A percentile compares a stretch with the other conserved stretches of the same genome.
Evolutionary conservation across 495 filamentous ascomycete genomes (phyloP).

Genomic region (Penicillium fimorum): DNA sequence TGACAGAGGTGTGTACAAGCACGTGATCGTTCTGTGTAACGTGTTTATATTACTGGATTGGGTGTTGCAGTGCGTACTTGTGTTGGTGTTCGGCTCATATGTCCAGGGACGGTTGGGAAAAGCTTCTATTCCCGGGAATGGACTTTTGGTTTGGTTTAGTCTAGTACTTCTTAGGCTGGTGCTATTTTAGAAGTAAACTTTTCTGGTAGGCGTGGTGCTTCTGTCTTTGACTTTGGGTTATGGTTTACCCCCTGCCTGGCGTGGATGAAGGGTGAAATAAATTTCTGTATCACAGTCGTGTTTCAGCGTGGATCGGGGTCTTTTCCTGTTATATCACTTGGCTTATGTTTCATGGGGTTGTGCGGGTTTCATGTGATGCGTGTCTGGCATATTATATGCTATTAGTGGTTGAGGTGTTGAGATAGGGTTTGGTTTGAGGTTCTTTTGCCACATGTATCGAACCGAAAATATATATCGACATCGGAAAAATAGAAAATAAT

Average conservation of each 20-base stretch:
- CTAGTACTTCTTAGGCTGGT: neutral
- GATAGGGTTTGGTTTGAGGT: neutral
- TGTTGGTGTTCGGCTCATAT: slow-evolving; percentile 3
- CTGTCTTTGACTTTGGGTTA: neutral
- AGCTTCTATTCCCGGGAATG: neutral
- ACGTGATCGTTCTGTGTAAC: neutral
- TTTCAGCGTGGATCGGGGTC: neutral
- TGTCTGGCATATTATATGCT: neutral
- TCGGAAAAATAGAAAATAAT: neutral
- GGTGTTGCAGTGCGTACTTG: neutral
- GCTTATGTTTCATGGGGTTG: slow-evolving; percentile 1
- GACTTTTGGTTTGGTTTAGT: neutral
- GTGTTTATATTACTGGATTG: neutral
- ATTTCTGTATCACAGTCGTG: slow-evolving; percentile 4
- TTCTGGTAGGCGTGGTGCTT: neutral
- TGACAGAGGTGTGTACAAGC: neutral
- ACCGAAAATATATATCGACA: neutral
- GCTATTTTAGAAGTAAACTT: neutral
- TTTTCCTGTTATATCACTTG: neutral
- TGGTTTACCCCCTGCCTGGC: neutral
- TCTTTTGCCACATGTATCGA: neutral
- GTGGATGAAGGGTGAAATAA: neutral
- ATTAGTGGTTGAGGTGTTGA: neutral
- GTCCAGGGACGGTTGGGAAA: neutral
- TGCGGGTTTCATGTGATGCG: neutral